A percentile compares a stretch with the other conserved stretches of the same genome.
phyloP scores from a whole-genome alignment of 2,329 filamentous ascomycete species.

The Aspergillus thermomutatus region DNA sequence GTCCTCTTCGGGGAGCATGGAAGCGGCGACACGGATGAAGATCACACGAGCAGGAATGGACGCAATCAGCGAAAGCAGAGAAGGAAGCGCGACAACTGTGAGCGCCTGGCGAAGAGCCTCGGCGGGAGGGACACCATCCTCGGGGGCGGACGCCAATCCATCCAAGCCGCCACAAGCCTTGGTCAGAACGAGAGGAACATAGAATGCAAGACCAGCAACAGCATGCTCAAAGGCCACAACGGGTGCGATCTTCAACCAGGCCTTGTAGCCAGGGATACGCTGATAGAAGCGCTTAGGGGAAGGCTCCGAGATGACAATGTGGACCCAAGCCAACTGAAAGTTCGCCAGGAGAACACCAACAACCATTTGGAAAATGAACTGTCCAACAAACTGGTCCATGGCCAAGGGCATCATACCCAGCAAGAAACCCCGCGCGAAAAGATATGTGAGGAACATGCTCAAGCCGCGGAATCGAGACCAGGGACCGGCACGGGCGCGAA shows the following conservation, averaged over 20 bases:
- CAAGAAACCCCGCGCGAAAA: slow-evolving; percentile 47
- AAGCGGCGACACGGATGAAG: slow-evolving; percentile 80
- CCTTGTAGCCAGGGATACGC: slow-evolving; percentile 65
- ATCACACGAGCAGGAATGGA: slow-evolving; percentile 74
- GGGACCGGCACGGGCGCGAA: slow-evolving; percentile 63
- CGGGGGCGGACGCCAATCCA: slow-evolving; percentile 24
- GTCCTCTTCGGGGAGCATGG: slow-evolving; percentile 74
- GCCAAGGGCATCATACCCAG: slow-evolving; percentile 32
- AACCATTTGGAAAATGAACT: slow-evolving; percentile 53
- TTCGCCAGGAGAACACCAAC: slow-evolving; percentile 63
- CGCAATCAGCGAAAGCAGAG: slow-evolving; percentile 56
- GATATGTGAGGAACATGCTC: slow-evolving; percentile 46
- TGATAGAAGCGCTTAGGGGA: slow-evolving; percentile 62
- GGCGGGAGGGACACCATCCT: slow-evolving; percentile 31
- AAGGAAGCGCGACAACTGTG: slow-evolving; percentile 40
- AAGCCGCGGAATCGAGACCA: slow-evolving; percentile 68
- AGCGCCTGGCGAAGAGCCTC: slow-evolving; percentile 34
- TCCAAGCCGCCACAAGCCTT: slow-evolving; percentile 43
- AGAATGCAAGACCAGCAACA: slow-evolving; percentile 47
- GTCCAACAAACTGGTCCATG: slow-evolving; percentile 38
- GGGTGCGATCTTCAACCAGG: slow-evolving; percentile 68
- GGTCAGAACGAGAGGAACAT: slow-evolving; percentile 44
- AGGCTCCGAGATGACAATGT: slow-evolving; percentile 74
- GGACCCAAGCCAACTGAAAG: slow-evolving; percentile 75
- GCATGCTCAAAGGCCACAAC: slow-evolving; percentile 62